These are phyloP conservation scores for Monilinia vaccinii-corymbosi DNA, from an alignment of 2,329 filamentous ascomycete species.

Conservation along the genomic window DNA sequence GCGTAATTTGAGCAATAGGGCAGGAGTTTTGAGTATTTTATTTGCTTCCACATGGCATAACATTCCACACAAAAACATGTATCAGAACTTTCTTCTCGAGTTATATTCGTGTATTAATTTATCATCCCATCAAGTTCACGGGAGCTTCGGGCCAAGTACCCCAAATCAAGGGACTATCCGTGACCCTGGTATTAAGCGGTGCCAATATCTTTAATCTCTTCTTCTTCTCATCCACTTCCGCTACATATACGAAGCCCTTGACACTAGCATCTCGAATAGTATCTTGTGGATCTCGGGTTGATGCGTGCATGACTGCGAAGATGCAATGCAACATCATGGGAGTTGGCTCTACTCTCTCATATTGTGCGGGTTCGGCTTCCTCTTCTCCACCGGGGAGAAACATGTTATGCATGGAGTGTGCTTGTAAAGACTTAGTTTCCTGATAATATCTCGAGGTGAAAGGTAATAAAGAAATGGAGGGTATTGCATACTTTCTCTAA, in stretches of 20 bases:
- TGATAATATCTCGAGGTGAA: background rate
- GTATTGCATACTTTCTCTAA: constrained; percentile 44
- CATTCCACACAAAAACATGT: background rate
- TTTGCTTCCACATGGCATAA: background rate
- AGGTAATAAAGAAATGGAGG: background rate
- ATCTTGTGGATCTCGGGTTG: constrained; percentile 57
- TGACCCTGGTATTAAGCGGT: constrained; percentile 74
- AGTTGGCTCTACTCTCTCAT: constrained; percentile 57
- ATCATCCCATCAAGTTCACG: constrained; percentile 8
- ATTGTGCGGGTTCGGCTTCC: constrained; percentile 31
- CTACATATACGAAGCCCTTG: constrained; percentile 88
- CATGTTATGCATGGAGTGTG: constrained; percentile 23
- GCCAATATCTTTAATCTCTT: constrained; percentile 72
- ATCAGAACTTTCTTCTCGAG: background rate
- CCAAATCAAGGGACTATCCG: constrained; percentile 71
- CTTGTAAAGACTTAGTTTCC: constrained; percentile 17
- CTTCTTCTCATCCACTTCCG: constrained; percentile 80
- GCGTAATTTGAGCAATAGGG: background rate
- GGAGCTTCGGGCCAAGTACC: constrained; percentile 77
- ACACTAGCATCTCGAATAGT: constrained; percentile 72
- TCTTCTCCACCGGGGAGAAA: constrained; percentile 30
- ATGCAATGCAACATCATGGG: constrained; percentile 69
- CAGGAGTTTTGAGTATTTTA: background rate
- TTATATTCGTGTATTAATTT: background rate
- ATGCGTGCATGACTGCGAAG: constrained; percentile 75